phyloP scores from a whole-genome alignment of 202 grass and related monocot genomes.

The Schoenoplectus tabernaemontani region DNA sequence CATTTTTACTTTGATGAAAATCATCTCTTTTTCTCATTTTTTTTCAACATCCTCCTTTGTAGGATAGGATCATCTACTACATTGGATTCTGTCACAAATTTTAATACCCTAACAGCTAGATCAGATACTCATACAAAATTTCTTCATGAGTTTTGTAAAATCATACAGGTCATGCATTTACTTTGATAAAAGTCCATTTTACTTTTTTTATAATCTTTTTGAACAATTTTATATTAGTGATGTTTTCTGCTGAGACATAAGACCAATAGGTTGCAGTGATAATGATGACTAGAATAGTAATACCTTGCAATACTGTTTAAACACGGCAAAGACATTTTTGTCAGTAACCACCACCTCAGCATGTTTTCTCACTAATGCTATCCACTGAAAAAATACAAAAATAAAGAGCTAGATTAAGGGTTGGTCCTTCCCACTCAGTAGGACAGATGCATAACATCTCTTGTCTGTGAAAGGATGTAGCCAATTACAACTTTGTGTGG shows the following conservation, averaged over 20 bases:
- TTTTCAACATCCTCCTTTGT: too few relatives aligned
- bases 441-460: not conserved
- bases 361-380: slow-evolving; percentile 70
- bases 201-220: slow-evolving; percentile 7
- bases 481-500: not conserved
- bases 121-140: not conserved
- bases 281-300: slow-evolving; percentile 2
- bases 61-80: too few relatives aligned
- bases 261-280: not conserved
- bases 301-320: slow-evolving; percentile 92
- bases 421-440: not conserved
- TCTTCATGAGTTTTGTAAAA: not conserved
- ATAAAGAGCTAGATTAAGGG: not conserved
- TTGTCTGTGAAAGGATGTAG: not conserved
- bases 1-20: too few relatives aligned
- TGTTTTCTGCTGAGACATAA: not conserved
- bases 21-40: too few relatives aligned
- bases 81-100: too few relatives aligned
- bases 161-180: slow-evolving; percentile 2
- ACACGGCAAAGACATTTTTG: slow-evolving; percentile 53
- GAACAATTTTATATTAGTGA: not conserved
- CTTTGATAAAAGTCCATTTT: not conserved
- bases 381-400: slow-evolving; percentile 78
- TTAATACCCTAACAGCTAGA: too few relatives aligned
- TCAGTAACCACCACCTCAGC: slow-evolving; percentile 58